Conservation (phyloP, 495 filamentous ascomycete genomes). For the Neurospora sp. region DNA sequence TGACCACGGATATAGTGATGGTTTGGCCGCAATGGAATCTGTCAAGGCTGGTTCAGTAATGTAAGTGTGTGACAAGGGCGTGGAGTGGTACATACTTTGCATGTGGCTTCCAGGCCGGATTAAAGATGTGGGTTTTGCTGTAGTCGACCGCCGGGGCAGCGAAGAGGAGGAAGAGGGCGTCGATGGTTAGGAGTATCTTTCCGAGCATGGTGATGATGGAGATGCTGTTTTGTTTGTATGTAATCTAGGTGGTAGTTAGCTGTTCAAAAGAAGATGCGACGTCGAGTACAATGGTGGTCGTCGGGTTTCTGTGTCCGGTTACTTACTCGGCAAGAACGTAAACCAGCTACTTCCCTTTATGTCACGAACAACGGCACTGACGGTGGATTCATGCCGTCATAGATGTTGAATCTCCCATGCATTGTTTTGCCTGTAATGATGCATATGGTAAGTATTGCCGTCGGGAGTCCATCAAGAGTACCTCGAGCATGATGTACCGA, state of each 20-base stretch:
- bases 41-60: not conserved
- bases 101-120: slow-evolving; percentile 46
- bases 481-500: too few relatives aligned
- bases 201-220: slow-evolving; percentile 24
- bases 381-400: not conserved
- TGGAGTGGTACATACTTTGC: slow-evolving; percentile 27
- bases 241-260: not conserved
- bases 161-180: slow-evolving; percentile 29
- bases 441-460: too few relatives aligned
- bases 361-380: not conserved
- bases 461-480: too few relatives aligned
- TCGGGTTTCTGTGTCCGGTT: not conserved
- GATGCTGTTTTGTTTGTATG: not conserved
- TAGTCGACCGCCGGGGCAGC: slow-evolving; percentile 37
- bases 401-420: too few relatives aligned
- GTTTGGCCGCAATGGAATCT: slow-evolving; percentile 49
- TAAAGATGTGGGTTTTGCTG: slow-evolving; percentile 43
- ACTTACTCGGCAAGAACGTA: not conserved
- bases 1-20: slow-evolving; percentile 35
- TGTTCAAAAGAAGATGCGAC: not conserved
- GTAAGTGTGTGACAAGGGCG: not conserved
- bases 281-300: not conserved
- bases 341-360: not conserved
- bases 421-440: too few relatives aligned
- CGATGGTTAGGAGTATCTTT: slow-evolving; percentile 34